Percentiles rank a stretch among this genome's conserved stretches.
phyloP scores from a whole-genome alignment of 352 stramenopile species.

The Ophiocytium majus region DNA sequence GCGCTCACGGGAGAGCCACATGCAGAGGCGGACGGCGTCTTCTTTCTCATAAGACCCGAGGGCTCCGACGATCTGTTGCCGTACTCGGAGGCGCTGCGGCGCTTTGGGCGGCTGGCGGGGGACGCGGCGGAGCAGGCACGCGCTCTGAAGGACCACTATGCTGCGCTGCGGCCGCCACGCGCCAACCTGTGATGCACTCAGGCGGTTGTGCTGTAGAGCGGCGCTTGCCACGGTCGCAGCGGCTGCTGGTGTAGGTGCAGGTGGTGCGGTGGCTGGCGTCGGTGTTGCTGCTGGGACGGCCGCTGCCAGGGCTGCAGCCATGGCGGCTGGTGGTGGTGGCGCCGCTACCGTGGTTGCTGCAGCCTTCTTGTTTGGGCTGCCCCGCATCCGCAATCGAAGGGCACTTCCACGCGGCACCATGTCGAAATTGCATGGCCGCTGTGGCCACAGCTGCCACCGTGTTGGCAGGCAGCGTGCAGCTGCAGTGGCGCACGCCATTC shows the following conservation, averaged over 20 bases:
- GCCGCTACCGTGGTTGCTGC: too few relatives aligned
- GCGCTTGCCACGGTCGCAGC: background rate
- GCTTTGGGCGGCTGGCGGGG: slow-evolving; percentile 10
- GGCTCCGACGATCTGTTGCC: slow-evolving; percentile 3
- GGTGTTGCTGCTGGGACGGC: too few relatives aligned
- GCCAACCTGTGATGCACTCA: background rate
- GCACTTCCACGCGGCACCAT: too few relatives aligned
- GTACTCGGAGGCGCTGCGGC: slow-evolving; percentile 17
- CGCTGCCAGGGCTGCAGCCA: too few relatives aligned
- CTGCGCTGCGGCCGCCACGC: background rate
- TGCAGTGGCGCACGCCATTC: too few relatives aligned
- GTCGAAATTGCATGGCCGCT: too few relatives aligned
- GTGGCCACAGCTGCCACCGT: too few relatives aligned
- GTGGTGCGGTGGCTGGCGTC: too few relatives aligned
- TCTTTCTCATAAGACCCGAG: background rate
- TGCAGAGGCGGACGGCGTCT: slow-evolving; percentile 18
- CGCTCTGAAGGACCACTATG: background rate
- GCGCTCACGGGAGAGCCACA: background rate
- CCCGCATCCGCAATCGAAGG: too few relatives aligned
- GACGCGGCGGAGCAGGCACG: background rate
- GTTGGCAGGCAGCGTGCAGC: too few relatives aligned
- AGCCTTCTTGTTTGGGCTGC: too few relatives aligned
- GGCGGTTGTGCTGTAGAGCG: background rate
- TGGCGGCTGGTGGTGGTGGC: too few relatives aligned
- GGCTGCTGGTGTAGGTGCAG: background rate